Percentiles rank a stretch among this genome's conserved stretches.
These are phyloP conservation scores for Kwoniella botswanensis DNA, from an alignment of 768 basidiomycete species.

Conservation along the genomic window DNA sequence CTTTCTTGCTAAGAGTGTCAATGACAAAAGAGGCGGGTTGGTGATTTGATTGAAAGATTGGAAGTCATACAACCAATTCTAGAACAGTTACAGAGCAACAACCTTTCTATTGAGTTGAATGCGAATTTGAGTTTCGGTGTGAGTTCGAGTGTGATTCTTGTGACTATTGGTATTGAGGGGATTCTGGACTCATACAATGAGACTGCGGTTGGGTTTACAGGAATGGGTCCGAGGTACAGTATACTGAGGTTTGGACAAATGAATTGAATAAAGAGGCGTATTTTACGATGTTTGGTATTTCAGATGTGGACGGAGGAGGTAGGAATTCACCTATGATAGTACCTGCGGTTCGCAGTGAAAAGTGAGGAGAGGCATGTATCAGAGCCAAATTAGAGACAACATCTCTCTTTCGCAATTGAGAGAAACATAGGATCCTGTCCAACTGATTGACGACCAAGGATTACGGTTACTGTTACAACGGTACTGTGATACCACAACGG, in stretches of 20 bases:
- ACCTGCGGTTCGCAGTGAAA: no score
- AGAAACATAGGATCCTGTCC: no score
- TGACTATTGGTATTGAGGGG: background rate
- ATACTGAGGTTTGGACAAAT: no score
- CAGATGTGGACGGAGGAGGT: no score
- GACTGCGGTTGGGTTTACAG: background rate
- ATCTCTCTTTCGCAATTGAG: background rate
- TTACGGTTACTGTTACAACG: no score
- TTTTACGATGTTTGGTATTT: background rate
- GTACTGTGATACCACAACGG: no score
- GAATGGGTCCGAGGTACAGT: background rate
- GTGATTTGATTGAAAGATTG: background rate
- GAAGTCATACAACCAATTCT: slow-evolving; percentile 2
- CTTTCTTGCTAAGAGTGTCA: background rate
- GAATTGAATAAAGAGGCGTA: background rate
- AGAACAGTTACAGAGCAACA: background rate
- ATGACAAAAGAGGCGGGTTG: background rate
- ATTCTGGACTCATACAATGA: background rate
- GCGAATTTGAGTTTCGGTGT: background rate
- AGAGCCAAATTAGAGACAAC: background rate
- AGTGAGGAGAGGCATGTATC: background rate
- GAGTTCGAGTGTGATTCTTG: background rate
- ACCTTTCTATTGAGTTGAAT: background rate
- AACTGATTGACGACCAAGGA: no score
- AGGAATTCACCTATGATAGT: no score